Percentiles rank a stretch among this genome's conserved stretches.
Conservation (phyloP, 1,139 yeast genomes). For the Hyphopichia burtonii region DNA sequence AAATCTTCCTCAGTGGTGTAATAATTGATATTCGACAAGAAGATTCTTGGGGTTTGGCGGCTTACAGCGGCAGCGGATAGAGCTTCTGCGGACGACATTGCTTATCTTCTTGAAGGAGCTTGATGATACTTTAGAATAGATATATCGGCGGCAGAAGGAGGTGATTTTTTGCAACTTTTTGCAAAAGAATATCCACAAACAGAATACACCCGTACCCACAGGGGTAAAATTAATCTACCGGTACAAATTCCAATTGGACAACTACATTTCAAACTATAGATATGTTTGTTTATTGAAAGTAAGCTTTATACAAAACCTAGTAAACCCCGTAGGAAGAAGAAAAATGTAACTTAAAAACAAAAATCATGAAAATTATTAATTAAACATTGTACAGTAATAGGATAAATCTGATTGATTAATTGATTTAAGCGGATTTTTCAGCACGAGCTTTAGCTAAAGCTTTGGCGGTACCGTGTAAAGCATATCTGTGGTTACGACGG, state of each 20-base stretch:
- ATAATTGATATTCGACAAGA: slow-evolving; percentile 42
- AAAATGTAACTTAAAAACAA: slow-evolving; percentile 8
- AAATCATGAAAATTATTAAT: slow-evolving; percentile 15
- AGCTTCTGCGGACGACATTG: background rate
- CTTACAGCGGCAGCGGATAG: background rate
- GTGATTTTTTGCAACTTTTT: too few relatives aligned
- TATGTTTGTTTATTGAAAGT: slow-evolving; percentile 5
- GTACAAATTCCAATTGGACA: background rate
- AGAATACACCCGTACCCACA: background rate
- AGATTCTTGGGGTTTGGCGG: slow-evolving; percentile 15
- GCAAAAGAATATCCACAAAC: background rate
- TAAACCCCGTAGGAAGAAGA: background rate
- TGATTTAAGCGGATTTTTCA: slow-evolving; percentile 32
- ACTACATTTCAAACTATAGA: too few relatives aligned
- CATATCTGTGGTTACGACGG: slow-evolving; percentile 99
- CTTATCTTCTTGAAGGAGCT: background rate
- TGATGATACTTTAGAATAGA: too few relatives aligned
- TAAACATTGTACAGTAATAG: slow-evolving; percentile 15
- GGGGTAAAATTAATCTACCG: too few relatives aligned
- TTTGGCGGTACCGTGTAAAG: slow-evolving; percentile 96
- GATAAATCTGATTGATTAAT: background rate
- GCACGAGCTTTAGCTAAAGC: slow-evolving; percentile 81
- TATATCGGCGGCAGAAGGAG: too few relatives aligned
- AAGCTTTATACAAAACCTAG: slow-evolving; percentile 11
- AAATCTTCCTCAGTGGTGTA: slow-evolving; percentile 46